phyloP scores from a whole-genome alignment of 345 rosid species.

The Trapa bicornis region DNA sequence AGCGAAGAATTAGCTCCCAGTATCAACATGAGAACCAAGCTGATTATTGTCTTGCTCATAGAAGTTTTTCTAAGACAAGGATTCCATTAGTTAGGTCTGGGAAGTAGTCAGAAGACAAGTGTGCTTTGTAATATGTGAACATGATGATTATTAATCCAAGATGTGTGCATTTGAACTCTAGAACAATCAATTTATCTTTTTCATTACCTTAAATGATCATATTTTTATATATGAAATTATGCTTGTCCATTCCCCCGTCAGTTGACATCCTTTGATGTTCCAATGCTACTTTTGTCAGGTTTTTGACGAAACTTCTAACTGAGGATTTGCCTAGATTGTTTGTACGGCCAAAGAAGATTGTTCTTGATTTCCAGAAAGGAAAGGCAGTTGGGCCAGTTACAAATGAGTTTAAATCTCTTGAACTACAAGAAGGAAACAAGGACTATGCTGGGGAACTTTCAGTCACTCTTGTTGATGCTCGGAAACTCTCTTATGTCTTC shows the following conservation, averaged over 20 bases:
- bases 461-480: slow-evolving; percentile 91
- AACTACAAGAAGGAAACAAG: slow-evolving; percentile 74
- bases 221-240: background rate
- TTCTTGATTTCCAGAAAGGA: slow-evolving; percentile 90
- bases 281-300: slow-evolving; percentile 32
- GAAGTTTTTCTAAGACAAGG: background rate
- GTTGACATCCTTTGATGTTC: slow-evolving; percentile 3
- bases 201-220: background rate
- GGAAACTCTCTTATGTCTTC: slow-evolving; percentile 62
- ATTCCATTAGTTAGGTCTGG: background rate
- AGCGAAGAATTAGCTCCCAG: background rate
- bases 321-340: slow-evolving; percentile 86
- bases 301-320: slow-evolving; percentile 83
- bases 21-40: background rate
- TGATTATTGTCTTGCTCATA: background rate
- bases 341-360: slow-evolving; percentile 97
- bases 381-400: slow-evolving; percentile 83
- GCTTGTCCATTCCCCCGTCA: no score
- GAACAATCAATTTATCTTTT: no score
- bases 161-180: no score
- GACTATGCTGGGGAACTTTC: slow-evolving; percentile 93
- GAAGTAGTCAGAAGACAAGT: background rate
- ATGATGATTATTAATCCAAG: background rate
- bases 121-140: background rate
- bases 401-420: slow-evolving; percentile 59